These are phyloP conservation scores for Candida boleticola DNA, from an alignment of 805 yeast species.

Conservation along the genomic window DNA sequence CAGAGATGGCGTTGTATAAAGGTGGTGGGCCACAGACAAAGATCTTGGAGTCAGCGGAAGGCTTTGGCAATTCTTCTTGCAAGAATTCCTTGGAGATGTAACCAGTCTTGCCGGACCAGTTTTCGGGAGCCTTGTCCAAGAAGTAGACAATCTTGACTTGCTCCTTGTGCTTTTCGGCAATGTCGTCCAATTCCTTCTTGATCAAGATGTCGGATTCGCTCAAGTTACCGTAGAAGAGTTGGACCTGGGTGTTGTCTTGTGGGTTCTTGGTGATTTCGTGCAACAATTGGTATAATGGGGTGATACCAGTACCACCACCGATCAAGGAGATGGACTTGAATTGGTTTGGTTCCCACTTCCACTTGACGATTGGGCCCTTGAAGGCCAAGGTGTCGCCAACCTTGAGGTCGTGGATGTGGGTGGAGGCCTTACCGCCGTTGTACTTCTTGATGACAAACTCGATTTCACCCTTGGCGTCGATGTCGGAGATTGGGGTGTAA, in stretches of 20 bases:
- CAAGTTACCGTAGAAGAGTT: slow-evolving; percentile 76
- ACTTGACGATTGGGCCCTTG: slow-evolving; percentile 92
- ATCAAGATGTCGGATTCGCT: slow-evolving; percentile 78
- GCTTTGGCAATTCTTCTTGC: slow-evolving; percentile 56
- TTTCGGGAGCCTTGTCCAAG: slow-evolving; percentile 61
- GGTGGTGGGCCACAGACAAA: slow-evolving; percentile 97
- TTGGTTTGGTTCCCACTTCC: slow-evolving; percentile 86
- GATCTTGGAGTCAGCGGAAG: slow-evolving; percentile 59
- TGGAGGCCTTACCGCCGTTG: slow-evolving; percentile 79
- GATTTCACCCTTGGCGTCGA: slow-evolving; percentile 66
- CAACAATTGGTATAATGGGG: slow-evolving; percentile 89
- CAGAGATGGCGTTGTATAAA: slow-evolving; percentile 83
- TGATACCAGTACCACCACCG: slow-evolving; percentile 97
- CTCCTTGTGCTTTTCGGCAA: slow-evolving; percentile 67
- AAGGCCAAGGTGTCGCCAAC: slow-evolving; percentile 80
- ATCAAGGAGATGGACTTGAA: slow-evolving; percentile 76
- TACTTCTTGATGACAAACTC: slow-evolving; percentile 83
- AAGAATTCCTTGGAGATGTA: slow-evolving; percentile 76
- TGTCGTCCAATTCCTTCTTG: slow-evolving; percentile 69
- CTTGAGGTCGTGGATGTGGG: slow-evolving; percentile 67
- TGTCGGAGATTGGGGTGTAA: slow-evolving; percentile 81
- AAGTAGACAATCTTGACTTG: slow-evolving; percentile 78
- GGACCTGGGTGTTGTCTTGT: slow-evolving; percentile 83
- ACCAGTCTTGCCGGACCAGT: slow-evolving; percentile 64
- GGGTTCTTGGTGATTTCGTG: slow-evolving; percentile 77